Evolutionary conservation across 306 rosid genomes (phyloP), one percentile per base, ranked within the genome.

Genomic region (Psophocarpus tetragonolobus): DNA sequence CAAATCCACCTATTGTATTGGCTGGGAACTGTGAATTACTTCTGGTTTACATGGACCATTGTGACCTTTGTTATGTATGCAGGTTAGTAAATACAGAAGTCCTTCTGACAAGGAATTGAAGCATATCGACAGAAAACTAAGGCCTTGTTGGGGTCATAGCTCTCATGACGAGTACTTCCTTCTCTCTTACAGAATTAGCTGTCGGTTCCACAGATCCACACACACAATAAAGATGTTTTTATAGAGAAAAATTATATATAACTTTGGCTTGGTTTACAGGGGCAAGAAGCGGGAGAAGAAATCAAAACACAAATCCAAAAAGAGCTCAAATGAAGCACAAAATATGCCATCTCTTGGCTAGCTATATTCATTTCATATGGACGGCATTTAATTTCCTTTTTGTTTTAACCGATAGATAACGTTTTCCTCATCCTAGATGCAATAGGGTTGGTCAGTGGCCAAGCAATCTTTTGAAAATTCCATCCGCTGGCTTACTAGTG

Each of bases 281-380:
- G 80, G 90, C 73, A 90, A 92, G 86, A 96, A 91, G 82, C 90
- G 91, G 79, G 99, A 96, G 87, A 96, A 90, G 91, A 96, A 92
- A 85, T 92, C 97, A 29, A 96, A 92, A 88, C 94, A 92, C 93
- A 96, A 92, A 85, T 88, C 91, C 42, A 96, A 82, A 82, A 91
- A 80, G 88, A 87, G 88, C 79, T 87, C 91, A 50, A 82, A 67
- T 54, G 96, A 87, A 80, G 82, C 85, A 27, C 87, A 76, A 30
- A 78, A 54, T 29, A 54, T 10, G 60, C 32, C 74, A 50, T 36
- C 80, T 82, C 77, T 53, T 57, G 35, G 42, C 56, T 80, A 75
- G 71, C 75, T 38, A 32, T 70, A 36, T 29, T 71, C 45, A 33
- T 42, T 44, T 64, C 5, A 39, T 47, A 74, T 62, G 73, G 35